Evolutionary conservation across 257 asterid species (phyloP), one percentile per base, ranked within the genome.

Genomic region (Capsicum baccatum): DNA sequence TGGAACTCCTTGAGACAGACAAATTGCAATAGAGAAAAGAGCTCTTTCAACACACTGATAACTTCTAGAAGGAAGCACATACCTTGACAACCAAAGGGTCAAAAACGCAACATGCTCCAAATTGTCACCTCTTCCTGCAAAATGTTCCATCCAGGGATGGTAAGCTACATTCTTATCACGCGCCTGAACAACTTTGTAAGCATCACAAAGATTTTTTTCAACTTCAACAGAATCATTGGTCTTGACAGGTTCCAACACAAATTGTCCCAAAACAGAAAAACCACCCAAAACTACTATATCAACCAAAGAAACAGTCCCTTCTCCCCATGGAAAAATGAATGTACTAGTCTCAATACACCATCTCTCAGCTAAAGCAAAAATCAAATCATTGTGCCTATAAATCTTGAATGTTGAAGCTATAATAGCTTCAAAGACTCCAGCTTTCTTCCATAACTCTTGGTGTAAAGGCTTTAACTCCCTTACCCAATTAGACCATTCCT

Each of bases 261-360:
- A 83, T 0, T 84, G 62, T 1, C 93, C 93, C 35, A 86, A 60
- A n/a, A 88, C 92, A 19, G 89, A 70, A 26, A 55, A 91, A 64
- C 92, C 92, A 9, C 92, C 90, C 2, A 91, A 62, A 26, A 85
- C 71, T 66, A 73, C 59, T 59, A 85, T 58, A 58, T 91, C 94
- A 84, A 89, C 91, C 47, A 91, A 62, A 5, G 92, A 89, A 58
- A 89, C 16, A 10, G 87, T 88, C 1, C 87, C 91, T 83, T 91
- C 92, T 3, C 92, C 92, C 94, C 94, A 87, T 0, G 89, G 87
- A 12, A 88, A 89, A 55, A 84, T 80, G 50, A 86, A 83, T 7
- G 90, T 42, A 2, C 88, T 88, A 9, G 89, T 84, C 14, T 47
- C 12, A 37, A 19, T 4, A 4, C 56, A 52, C 91, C 91, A 89